Percentiles rank a stretch among this genome's conserved stretches.
These are phyloP conservation scores for Blastobotrys illinoisensis DNA, from an alignment of 1,139 yeast species.

Conservation along the genomic window DNA sequence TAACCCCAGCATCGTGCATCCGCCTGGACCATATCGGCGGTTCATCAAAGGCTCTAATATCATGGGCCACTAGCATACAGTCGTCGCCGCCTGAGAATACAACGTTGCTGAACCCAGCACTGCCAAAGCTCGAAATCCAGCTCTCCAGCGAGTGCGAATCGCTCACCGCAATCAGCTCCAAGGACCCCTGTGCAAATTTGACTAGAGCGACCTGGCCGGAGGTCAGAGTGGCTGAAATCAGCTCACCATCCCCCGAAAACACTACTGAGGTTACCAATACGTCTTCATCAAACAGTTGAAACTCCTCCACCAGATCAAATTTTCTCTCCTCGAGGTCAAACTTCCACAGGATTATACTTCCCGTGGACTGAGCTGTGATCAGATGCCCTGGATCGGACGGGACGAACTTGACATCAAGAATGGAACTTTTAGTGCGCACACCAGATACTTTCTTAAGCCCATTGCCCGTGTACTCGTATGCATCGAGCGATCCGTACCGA, in stretches of 20 bases:
- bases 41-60: conserved; percentile 41
- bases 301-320: conserved; percentile 21
- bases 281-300: conserved; percentile 40
- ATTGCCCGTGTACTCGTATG: conserved; percentile 33
- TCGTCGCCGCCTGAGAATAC: conserved; percentile 93
- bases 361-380: conserved; percentile 75
- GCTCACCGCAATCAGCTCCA: conserved; percentile 13
- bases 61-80: conserved; percentile 68
- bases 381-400: conserved; percentile 48
- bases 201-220: conserved; percentile 31
- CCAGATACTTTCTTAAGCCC: neutral
- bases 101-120: conserved; percentile 46
- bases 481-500: conserved; percentile 71
- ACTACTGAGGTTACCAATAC: conserved; percentile 61
- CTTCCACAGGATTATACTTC: conserved; percentile 63
- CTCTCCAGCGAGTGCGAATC: conserved; percentile 66
- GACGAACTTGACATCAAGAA: conserved; percentile 66
- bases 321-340: conserved; percentile 6
- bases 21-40: conserved; percentile 51
- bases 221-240: conserved; percentile 32
- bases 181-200: conserved; percentile 12
- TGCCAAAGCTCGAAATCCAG: conserved; percentile 81
- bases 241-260: conserved; percentile 32
- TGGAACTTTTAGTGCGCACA: conserved; percentile 44
- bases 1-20: conserved; percentile 84